Base-by-base conservation (phyloP, 2,329 filamentous ascomycete species). In the Venturia effusa region DNA sequence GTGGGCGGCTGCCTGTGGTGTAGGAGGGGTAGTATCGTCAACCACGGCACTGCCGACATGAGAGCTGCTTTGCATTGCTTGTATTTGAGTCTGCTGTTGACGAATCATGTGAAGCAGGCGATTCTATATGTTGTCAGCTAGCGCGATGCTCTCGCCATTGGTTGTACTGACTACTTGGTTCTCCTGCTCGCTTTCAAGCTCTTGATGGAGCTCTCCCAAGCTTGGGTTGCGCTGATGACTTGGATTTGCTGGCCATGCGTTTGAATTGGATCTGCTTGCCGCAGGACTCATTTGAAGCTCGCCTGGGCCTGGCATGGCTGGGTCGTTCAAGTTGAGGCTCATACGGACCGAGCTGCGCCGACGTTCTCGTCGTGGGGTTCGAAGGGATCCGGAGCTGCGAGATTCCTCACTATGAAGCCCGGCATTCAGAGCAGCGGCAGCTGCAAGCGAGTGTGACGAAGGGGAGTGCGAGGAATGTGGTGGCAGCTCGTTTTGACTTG, bases 121-220 rank as follows among this genome's bases (percentile, higher is more conserved):
- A 71, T 92, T 92, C 85, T 88, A 48, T 37, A 59, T 67, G 17
- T 30, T 57, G 32, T 61, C 57, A 67, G 37, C 24, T 13, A 19
- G 11, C 15, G 7, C 65, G 30, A 66, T 59, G 13, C 17, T 10
- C 40, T 30, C 19, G 1, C 32, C 27, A 40, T 39, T 3, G 48
- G 62, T 37, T 64, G 13, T 22, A 75, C 83, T 61, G 77, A 88
- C 85, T 67, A 92, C 88, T 75, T 91, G 88, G 30, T 85, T 87
- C 71, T 92, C 88, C 72, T 91, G 88, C 75, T 92, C 88, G 62
- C 86, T 88, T 73, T 92, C 88, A 1, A 92, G 79, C 74, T 91
- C 87, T 71, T 92, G 88, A 68, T 92, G 88, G 51, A 92, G 82
- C 74, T 91, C 88, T 22, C 88, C 88, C 66, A 92, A 74, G 71